Conservation (phyloP, 768 basidiomycete species). For the Pulveroboletus sp. region DNA sequence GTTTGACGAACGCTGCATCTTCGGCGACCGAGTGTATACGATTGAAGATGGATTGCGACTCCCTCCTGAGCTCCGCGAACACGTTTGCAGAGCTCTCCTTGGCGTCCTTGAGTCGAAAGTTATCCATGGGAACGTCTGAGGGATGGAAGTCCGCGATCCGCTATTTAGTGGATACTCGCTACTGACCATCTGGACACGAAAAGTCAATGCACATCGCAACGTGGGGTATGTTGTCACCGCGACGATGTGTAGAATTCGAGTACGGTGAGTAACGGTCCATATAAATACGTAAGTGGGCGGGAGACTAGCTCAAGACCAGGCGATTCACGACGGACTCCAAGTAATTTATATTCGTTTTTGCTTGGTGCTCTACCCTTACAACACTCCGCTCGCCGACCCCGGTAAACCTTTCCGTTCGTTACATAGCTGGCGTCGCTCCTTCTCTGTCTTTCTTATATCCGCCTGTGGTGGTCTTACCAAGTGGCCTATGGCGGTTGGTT, state of each 20-base stretch:
- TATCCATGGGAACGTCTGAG: too few relatives aligned
- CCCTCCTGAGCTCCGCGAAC: constrained; percentile 54
- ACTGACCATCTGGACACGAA: too few relatives aligned
- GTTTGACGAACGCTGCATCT: constrained; percentile 66
- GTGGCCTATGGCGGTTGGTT: constrained; percentile 25
- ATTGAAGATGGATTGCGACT: constrained; percentile 77
- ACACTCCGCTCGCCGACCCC: background rate
- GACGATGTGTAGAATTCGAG: background rate
- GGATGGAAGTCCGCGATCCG: background rate
- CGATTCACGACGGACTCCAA: too few relatives aligned
- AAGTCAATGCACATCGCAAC: too few relatives aligned
- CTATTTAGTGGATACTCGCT: background rate
- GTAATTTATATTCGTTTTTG: background rate
- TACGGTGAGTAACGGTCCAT: background rate
- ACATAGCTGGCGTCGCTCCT: constrained; percentile 9
- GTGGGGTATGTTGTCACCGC: constrained; percentile 6
- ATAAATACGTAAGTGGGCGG: too few relatives aligned
- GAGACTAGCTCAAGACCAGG: too few relatives aligned
- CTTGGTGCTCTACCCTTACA: constrained; percentile 2
- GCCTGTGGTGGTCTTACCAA: constrained; percentile 10
- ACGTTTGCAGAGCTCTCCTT: constrained; percentile 16
- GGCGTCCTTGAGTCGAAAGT: background rate
- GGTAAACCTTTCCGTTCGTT: constrained; percentile 13
- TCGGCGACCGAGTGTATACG: constrained; percentile 81
- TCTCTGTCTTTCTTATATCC: constrained; percentile 4